Conservation (phyloP, 306 rosid genomes). For the Crotalaria pallida region DNA sequence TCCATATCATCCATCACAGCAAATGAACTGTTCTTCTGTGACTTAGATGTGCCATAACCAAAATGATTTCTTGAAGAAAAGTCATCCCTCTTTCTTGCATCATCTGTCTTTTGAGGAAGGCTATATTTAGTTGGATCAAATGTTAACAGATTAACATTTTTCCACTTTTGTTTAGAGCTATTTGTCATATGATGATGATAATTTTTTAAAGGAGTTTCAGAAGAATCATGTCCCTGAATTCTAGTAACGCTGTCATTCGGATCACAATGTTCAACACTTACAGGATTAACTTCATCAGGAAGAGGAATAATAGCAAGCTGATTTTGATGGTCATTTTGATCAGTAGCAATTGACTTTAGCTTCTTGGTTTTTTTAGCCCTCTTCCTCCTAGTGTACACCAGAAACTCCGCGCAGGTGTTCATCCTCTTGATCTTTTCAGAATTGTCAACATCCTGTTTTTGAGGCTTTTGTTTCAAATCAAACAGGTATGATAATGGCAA, state of each 20-base stretch:
- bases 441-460: background rate
- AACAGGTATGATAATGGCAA: slow-evolving; percentile 53
- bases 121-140: slow-evolving; percentile 17
- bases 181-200: slow-evolving; percentile 28
- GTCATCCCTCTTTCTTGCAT: slow-evolving; percentile 27
- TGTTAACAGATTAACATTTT: slow-evolving; percentile 16
- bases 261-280: slow-evolving; percentile 29
- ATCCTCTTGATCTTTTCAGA: slow-evolving; percentile 15
- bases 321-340: slow-evolving; percentile 21
- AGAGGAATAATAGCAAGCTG: slow-evolving; percentile 55
- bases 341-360: slow-evolving; percentile 25
- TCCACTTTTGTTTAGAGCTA: slow-evolving; percentile 29
- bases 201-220: slow-evolving; percentile 33
- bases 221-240: slow-evolving; percentile 25
- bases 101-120: slow-evolving; percentile 11
- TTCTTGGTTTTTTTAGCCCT: slow-evolving; percentile 17
- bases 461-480: slow-evolving; percentile 19
- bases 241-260: slow-evolving; percentile 17
- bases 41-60: slow-evolving; percentile 29
- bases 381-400: slow-evolving; percentile 22
- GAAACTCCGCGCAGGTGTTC: slow-evolving; percentile 13
- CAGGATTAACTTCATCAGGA: slow-evolving; percentile 31
- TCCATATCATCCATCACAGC: slow-evolving; percentile 43
- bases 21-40: slow-evolving; percentile 28
- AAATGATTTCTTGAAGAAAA: slow-evolving; percentile 30